These are phyloP conservation scores for Yamadazyma scolyti DNA, from an alignment of 805 yeast genomes.

Conservation along the genomic window DNA sequence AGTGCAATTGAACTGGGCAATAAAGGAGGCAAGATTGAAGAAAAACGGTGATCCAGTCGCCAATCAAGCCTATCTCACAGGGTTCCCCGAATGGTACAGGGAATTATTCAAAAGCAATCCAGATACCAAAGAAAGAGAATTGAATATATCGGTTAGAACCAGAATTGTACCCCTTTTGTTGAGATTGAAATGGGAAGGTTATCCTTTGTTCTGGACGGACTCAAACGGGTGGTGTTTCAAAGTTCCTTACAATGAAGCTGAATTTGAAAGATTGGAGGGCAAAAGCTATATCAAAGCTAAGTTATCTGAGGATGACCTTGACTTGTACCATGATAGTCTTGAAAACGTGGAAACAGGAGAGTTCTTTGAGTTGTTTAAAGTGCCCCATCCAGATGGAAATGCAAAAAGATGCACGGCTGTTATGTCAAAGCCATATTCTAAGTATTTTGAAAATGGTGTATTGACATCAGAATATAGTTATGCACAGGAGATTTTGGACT, in stretches of 20 bases:
- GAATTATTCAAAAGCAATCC: constrained; percentile 39
- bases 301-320: constrained; percentile 26
- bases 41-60: constrained; percentile 69
- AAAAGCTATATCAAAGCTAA: constrained; percentile 37
- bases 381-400: constrained; percentile 89
- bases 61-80: constrained; percentile 74
- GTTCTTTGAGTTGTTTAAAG: constrained; percentile 50
- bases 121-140: constrained; percentile 18
- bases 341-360: constrained; percentile 15
- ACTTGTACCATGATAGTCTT: constrained; percentile 18
- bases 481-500: constrained; percentile 75
- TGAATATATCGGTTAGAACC: constrained; percentile 66
- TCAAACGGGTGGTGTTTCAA: constrained; percentile 86
- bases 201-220: constrained; percentile 79
- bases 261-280: constrained; percentile 22
- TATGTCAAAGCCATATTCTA: constrained; percentile 70
- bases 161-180: constrained; percentile 74
- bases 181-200: constrained; percentile 78
- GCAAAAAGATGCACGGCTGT: constrained; percentile 67
- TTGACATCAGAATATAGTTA: constrained; percentile 66
- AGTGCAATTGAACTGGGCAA: constrained; percentile 83
- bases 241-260: constrained; percentile 41
- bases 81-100: constrained; percentile 92
- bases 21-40: constrained; percentile 54
- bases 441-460: constrained; percentile 68